Evolutionary conservation across 2,329 filamentous ascomycete species (phyloP), one percentile per base, ranked within the genome.

Genomic region (Hypoxylon sp.): DNA sequence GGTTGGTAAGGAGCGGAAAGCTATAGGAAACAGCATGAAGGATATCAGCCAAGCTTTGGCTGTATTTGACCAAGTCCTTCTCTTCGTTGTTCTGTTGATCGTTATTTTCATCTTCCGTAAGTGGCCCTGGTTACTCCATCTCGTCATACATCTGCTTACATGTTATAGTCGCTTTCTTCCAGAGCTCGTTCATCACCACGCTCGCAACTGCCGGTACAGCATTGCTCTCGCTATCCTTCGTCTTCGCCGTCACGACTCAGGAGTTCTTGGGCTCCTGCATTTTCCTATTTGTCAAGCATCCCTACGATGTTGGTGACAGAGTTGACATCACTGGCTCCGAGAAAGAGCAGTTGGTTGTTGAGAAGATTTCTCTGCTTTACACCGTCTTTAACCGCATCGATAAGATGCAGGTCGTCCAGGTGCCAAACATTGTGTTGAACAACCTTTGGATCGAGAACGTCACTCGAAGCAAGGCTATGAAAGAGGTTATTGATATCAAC

Each of bases 221-320:
- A 0, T 86, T 99, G 46, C 89, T 99, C 8, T 98, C 95, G 5
- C 84, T 98, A n/a, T 98, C 95, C 3, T 99, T 99, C 82, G 92
- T 98, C 74, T 98, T 99, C 79, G 91, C 94, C 24, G 91, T 92
- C 62, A 98, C 94, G 1, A 91, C 92, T 2, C 94, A 98, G 80
- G 96, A 99, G 80, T 92, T 99, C 70, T 88, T 99, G n/a, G 95
- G 95, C 76, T 98, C 94, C 39, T 98, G 95, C 83, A 97, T 99
- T 76, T 99, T 99, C 84, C 84, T 99, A 1, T 99, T 99, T 76
- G 93, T 98, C 84, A 99, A 99, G 84, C 96, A 99, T 79, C 95
- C 96, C 0, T 98, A 92, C 79, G 96, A 99, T 78, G 94, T 98
- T 21, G 94, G 95, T 68, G 96, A 99, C 79, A 91, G 96, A 27